Conservation (phyloP, 2,329 filamentous ascomycete species). For the Drechmeria coniospora region DNA sequence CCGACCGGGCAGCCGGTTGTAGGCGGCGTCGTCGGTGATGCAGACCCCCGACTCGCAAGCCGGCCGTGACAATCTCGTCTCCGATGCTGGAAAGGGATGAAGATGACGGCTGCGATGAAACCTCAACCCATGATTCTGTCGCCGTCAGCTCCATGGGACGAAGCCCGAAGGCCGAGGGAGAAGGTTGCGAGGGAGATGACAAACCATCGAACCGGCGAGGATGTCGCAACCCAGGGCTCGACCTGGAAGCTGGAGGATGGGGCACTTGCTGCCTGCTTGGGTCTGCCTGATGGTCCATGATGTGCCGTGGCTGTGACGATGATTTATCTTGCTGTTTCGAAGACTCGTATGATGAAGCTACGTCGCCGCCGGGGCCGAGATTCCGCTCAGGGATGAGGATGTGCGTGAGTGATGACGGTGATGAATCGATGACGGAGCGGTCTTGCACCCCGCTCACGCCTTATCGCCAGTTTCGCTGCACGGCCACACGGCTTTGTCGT, state of each 20-base stretch:
- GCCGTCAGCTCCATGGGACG: conserved; percentile 5
- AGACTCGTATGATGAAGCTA: neutral
- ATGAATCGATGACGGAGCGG: too few species aligned
- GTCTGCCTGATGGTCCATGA: conserved; percentile 13
- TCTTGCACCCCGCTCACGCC: too few species aligned
- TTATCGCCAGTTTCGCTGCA: too few species aligned
- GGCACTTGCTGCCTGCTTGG: conserved; percentile 11
- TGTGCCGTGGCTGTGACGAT: conserved; percentile 1
- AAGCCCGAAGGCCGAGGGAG: neutral
- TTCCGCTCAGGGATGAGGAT: too few species aligned
- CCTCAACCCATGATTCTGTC: conserved; percentile 90
- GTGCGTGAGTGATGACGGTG: too few species aligned
- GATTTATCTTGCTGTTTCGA: neutral
- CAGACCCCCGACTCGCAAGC: conserved; percentile 58
- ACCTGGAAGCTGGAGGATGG: conserved; percentile 11
- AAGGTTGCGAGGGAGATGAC: conserved; percentile 6
- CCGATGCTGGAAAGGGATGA: conserved; percentile 76
- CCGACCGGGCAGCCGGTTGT: conserved; percentile 15
- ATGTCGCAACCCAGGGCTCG: conserved; percentile 15
- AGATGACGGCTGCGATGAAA: conserved; percentile 82
- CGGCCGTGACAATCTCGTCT: conserved; percentile 84
- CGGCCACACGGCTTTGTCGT: too few species aligned
- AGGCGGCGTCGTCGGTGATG: conserved; percentile 44
- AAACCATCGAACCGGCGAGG: conserved; percentile 22
- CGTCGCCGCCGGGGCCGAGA: neutral